Conservation (phyloP, 208 protist genomes). For the Angomonas ambiguus region DNA sequence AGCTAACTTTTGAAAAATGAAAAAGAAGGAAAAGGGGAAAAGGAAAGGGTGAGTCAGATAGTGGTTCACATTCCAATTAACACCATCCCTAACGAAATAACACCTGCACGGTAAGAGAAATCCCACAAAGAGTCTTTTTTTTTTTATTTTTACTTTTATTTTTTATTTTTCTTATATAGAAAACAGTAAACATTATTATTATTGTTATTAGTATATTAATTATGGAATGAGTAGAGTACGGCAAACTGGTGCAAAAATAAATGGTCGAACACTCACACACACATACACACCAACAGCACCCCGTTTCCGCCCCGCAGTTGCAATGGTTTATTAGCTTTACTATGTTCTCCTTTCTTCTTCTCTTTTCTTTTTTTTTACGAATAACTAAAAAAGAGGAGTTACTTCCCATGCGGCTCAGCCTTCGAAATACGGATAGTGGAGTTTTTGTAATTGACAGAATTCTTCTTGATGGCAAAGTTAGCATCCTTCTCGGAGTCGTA, state of each 20-base stretch:
- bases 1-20: neutral
- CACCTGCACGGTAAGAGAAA: neutral
- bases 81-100: neutral
- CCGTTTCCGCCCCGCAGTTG: too few relatives aligned
- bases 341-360: constrained; percentile 1
- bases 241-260: too few relatives aligned
- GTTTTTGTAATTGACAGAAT: constrained; percentile 69
- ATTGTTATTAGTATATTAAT: too few relatives aligned
- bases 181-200: too few relatives aligned
- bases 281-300: too few relatives aligned
- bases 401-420: constrained; percentile 13
- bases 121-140: neutral
- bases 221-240: too few relatives aligned
- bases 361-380: constrained; percentile 12
- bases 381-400: neutral
- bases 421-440: constrained; percentile 58
- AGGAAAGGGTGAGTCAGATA: neutral
- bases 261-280: too few relatives aligned
- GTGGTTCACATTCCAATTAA: neutral
- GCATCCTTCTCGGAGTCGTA: constrained; percentile 47
- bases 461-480: constrained; percentile 31
- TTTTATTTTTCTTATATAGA: neutral
- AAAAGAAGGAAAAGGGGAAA: neutral
- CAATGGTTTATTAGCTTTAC: neutral
- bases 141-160: constrained; percentile 5